These are phyloP conservation scores for Trichoderma gamsii DNA, from an alignment of 495 filamentous ascomycete genomes.

Conservation along the genomic window DNA sequence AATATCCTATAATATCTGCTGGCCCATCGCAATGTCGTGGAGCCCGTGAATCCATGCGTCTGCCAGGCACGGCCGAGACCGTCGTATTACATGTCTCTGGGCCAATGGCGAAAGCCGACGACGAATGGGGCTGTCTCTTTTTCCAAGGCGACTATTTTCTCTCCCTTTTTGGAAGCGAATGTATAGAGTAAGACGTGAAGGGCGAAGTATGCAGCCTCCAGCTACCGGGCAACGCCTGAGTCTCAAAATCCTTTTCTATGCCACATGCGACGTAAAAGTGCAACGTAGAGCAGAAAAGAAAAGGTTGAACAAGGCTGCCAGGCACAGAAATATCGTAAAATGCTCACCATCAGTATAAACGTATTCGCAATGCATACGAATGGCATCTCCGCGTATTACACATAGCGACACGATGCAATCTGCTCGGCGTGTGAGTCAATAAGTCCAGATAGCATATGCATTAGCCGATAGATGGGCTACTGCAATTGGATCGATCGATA, in stretches of 20 bases:
- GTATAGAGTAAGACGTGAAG: neutral
- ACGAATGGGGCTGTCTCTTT: neutral
- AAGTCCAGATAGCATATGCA: too few species aligned
- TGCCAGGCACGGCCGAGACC: neutral
- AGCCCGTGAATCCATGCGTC: neutral
- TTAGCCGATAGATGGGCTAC: neutral
- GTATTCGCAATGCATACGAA: too few species aligned
- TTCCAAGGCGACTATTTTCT: neutral
- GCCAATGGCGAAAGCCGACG: neutral
- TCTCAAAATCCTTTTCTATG: neutral
- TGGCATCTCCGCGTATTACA: too few species aligned
- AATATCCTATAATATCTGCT: conserved; percentile 3
- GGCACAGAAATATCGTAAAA: too few species aligned
- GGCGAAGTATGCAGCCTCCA: neutral
- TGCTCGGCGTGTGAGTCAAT: too few species aligned
- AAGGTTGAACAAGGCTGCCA: too few species aligned
- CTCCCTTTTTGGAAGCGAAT: neutral
- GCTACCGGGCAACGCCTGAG: conserved; percentile 2
- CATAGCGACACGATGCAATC: too few species aligned
- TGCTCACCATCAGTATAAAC: too few species aligned
- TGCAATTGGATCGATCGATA: neutral
- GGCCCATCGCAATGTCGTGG: neutral
- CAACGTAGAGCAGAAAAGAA: neutral
- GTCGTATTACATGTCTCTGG: conserved; percentile 6
- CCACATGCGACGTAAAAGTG: neutral